Evolutionary conservation across 176 grass and related monocot species (phyloP).

Genomic region (Bolboschoenus planiculmis): DNA sequence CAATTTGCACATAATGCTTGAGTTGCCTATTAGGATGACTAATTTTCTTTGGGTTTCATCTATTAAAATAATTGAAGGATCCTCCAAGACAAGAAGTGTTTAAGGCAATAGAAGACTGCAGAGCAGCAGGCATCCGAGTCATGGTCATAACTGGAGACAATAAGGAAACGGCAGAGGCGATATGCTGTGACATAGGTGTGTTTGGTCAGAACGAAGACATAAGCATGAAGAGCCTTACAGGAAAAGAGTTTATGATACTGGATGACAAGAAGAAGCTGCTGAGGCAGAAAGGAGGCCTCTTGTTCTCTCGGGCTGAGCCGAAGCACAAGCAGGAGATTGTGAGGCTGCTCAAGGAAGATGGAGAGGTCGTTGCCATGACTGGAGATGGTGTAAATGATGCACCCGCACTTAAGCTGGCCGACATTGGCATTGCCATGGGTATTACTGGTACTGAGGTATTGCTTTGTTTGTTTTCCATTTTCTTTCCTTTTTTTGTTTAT

Average conservation of each 20-base stretch:
- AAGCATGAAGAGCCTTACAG: constrained; percentile 67
- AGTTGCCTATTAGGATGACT: neutral
- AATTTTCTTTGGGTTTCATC: neutral
- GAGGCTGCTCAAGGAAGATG: constrained; percentile 88
- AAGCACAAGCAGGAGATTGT: constrained; percentile 99
- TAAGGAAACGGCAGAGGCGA: constrained; percentile 98
- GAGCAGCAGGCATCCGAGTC: constrained; percentile 85
- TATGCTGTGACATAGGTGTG: constrained; percentile 87
- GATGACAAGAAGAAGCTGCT: constrained; percentile 62
- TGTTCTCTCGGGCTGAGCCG: constrained; percentile 91
- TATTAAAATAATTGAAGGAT: constrained; percentile 51
- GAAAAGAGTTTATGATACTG: constrained; percentile 79
- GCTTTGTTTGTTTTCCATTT: neutral
- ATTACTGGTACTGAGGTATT: constrained; percentile 93
- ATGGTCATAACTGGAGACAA: constrained; percentile 99
- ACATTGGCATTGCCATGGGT: constrained; percentile 96
- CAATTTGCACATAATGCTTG: neutral
- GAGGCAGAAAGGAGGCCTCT: constrained; percentile 60
- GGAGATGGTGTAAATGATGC: constrained; percentile 99
- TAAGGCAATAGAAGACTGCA: constrained; percentile 92
- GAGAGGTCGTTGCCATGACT: constrained; percentile 97
- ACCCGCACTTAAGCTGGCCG: constrained; percentile 87
- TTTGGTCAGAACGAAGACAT: constrained; percentile 75
- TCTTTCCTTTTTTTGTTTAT: neutral
- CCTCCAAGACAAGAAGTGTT: constrained; percentile 92